Evolutionary conservation across 108 stramenopile genomes (phyloP), one percentile per base, ranked within the genome.

Genomic region (Nannochloropsis gaditana): DNA sequence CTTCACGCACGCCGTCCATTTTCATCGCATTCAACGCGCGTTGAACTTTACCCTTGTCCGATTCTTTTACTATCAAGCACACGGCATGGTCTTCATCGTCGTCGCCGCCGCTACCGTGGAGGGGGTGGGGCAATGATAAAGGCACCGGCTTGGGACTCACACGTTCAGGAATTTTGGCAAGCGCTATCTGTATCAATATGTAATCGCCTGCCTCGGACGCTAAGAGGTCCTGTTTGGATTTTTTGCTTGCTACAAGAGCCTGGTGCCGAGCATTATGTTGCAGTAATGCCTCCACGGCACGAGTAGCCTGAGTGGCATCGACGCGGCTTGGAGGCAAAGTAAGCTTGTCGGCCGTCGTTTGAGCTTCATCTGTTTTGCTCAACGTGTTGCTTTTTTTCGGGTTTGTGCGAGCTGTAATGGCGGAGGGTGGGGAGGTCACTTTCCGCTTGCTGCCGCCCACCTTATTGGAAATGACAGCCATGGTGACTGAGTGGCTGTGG

Each of bases 21-120:
- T 94, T 90, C 82, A 79, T 44, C 21, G 79, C 80, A 43, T 88
- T 85, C 79, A 95, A 91, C 89, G 95, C 88, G 82, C 93, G 93
- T 89, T 96, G 93, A 21, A 95, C 86, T 93, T 91, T 93, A 44
- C 90, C 87, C 88, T 96, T 96, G 82, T 93, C 92, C 44, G 91
- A 92, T 43, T 97, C 95, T 92, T 97, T 97, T 89, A 96, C 95
- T 86, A 97, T 95, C 50, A 97, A 90, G 90, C 96, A 97, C 82
- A 95, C 87, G 43, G 87, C 90, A 83, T 83, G 85, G 43, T 90
- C 88, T n/a, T 90, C 87, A 15, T 45, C 84, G 45, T 83, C 41
- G 11, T 84, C 80, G 21, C 11, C n/a, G 19, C 59, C 59, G 8
- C 59, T 73, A n/a, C 59, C 59, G 59, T 73, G 84, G 11, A 88